Conservation (phyloP, 1,284 basidiomycete species). For the Malassezia restricta region DNA sequence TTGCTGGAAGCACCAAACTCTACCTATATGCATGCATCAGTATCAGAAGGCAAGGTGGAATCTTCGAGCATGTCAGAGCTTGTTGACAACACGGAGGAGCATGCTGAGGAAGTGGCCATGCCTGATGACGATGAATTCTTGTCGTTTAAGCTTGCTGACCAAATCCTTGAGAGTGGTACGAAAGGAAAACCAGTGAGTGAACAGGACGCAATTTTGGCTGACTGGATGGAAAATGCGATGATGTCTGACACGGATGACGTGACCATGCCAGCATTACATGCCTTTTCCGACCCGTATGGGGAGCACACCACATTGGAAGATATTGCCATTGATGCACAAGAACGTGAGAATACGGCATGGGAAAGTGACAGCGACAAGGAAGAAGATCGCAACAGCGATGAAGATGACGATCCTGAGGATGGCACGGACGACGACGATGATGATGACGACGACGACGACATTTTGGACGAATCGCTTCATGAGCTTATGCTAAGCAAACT, state of each 20-base stretch:
- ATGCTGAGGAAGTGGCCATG: too few relatives aligned
- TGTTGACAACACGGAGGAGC: too few relatives aligned
- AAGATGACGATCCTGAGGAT: slow-evolving; percentile 7
- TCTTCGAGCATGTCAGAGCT: too few relatives aligned
- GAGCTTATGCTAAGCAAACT: neutral
- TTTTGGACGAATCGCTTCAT: neutral
- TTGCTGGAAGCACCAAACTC: neutral
- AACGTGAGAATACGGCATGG: slow-evolving; percentile 4
- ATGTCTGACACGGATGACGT: neutral
- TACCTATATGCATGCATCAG: too few relatives aligned
- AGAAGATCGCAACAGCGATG: slow-evolving; percentile 14
- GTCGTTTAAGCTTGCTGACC: neutral
- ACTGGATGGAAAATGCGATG: slow-evolving; percentile 40
- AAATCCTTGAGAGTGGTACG: slow-evolving; percentile 1
- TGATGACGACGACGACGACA: slow-evolving; percentile 14
- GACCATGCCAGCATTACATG: slow-evolving; percentile 3
- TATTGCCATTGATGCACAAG: slow-evolving; percentile 12
- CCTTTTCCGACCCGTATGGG: slow-evolving; percentile 2
- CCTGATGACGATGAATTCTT: slow-evolving; percentile 2
- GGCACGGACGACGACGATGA: slow-evolving; percentile 18
- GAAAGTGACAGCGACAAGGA: slow-evolving; percentile 15
- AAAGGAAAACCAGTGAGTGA: slow-evolving; percentile 17
- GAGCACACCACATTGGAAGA: slow-evolving; percentile 7
- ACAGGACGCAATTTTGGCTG: slow-evolving; percentile 34
- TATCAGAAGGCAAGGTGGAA: too few relatives aligned